Conservation (phyloP, 441 rosid genomes). For the Pelargonium australe region DNA sequence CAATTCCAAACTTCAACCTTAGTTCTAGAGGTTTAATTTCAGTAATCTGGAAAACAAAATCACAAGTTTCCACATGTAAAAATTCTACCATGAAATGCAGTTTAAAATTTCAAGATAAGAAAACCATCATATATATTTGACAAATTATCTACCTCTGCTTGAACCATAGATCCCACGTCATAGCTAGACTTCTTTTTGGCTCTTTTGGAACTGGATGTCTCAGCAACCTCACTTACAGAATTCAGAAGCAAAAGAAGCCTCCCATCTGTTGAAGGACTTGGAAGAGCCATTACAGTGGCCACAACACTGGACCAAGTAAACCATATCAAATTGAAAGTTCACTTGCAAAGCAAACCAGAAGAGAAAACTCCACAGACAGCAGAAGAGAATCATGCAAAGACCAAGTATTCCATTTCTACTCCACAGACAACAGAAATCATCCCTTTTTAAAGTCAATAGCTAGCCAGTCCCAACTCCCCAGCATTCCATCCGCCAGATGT, state of each 20-base stretch:
- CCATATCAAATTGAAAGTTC: slow-evolving; percentile 8
- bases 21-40: slow-evolving; percentile 80
- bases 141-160: slow-evolving; percentile 62
- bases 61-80: neutral
- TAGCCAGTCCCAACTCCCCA: neutral
- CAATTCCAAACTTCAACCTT: slow-evolving; percentile 77
- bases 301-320: slow-evolving; percentile 47
- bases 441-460: neutral
- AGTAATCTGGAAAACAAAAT: slow-evolving; percentile 54
- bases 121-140: slow-evolving; percentile 9
- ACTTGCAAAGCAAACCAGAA: slow-evolving; percentile 9
- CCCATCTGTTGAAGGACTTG: slow-evolving; percentile 53
- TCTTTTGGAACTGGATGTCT: slow-evolving; percentile 70
- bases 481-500: neutral
- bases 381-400: neutral
- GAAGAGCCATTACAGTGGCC: slow-evolving; percentile 71
- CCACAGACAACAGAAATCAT: no score
- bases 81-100: slow-evolving; percentile 3
- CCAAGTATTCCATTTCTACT: neutral
- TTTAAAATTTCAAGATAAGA: slow-evolving; percentile 3
- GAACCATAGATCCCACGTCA: slow-evolving; percentile 74
- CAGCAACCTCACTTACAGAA: slow-evolving; percentile 45
- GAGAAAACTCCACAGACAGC: neutral
- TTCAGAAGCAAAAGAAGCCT: slow-evolving; percentile 89
- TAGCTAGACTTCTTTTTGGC: slow-evolving; percentile 71